Conservation (phyloP, 176 grass and related monocot genomes). For the Oryza coarctata region DNA sequence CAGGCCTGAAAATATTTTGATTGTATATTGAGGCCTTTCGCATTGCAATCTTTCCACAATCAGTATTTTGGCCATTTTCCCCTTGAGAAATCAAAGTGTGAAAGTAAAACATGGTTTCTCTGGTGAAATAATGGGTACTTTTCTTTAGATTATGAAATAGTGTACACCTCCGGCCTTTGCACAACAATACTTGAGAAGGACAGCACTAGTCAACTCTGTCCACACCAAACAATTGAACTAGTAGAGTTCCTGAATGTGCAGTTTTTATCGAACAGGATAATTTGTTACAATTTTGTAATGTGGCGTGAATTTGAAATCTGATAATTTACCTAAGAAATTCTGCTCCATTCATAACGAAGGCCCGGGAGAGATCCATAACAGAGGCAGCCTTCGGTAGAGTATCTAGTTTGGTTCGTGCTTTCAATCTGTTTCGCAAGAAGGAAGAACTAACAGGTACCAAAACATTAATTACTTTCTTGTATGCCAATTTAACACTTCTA, state of each 20-base stretch:
- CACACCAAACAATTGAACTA: no score
- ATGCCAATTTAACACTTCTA: not conserved
- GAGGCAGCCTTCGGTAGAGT: slow-evolving; percentile 51
- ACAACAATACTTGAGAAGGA: slow-evolving; percentile 5
- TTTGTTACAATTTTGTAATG: not conserved
- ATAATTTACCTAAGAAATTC: not conserved
- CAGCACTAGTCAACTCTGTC: slow-evolving; percentile 9
- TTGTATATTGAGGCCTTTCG: not conserved
- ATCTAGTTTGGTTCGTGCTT: slow-evolving; percentile 58
- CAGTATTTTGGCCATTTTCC: not conserved
- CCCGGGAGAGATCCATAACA: slow-evolving; percentile 43
- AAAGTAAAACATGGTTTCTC: not conserved
- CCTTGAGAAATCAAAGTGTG: slow-evolving; percentile 5
- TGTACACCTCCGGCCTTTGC: not conserved
- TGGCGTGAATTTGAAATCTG: not conserved
- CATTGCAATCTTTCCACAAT: not conserved
- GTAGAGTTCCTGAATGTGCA: not conserved
- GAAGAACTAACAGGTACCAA: slow-evolving; percentile 46
- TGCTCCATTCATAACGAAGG: slow-evolving; percentile 31
- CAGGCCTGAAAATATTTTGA: not conserved
- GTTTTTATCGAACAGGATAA: not conserved
- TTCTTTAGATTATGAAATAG: not conserved
- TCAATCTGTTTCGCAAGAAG: slow-evolving; percentile 52
- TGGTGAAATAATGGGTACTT: not conserved
- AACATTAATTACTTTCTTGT: not conserved